A percentile compares a stretch with the other conserved stretches of the same genome.
These are phyloP conservation scores for Usnea hakonensis DNA, from an alignment of 495 filamentous ascomycete species.

Conservation along the genomic window DNA sequence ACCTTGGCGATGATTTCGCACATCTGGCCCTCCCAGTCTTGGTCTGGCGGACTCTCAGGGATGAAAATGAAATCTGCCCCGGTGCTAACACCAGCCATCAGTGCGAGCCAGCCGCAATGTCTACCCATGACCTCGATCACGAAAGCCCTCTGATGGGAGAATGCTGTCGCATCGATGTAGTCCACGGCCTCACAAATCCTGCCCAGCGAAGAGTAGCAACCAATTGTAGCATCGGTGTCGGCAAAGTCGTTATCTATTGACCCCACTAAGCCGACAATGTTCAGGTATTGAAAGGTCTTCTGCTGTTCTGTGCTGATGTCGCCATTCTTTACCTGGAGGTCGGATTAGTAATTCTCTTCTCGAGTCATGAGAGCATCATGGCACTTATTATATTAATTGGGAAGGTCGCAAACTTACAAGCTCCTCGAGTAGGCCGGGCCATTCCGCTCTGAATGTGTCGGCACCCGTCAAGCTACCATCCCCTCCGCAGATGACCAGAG, in stretches of 20 bases:
- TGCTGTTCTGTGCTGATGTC: conserved; percentile 58
- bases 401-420: conserved; percentile 42
- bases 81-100: conserved; percentile 93
- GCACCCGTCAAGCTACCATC: conserved; percentile 96
- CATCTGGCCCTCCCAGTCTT: conserved; percentile 90
- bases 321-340: not conserved
- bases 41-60: conserved; percentile 83
- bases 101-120: conserved; percentile 94
- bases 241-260: conserved; percentile 99
- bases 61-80: conserved; percentile 97
- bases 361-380: not conserved
- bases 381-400: not conserved
- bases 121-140: conserved; percentile 99
- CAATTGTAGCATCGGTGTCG: conserved; percentile 94
- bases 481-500: conserved; percentile 92
- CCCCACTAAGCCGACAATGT: conserved; percentile 93
- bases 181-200: conserved; percentile 93
- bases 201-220: conserved; percentile 85
- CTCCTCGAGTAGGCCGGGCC: conserved; percentile 79
- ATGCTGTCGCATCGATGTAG: conserved; percentile 93
- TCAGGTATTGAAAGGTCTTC: conserved; percentile 67
- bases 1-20: conserved; percentile 71
- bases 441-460: conserved; percentile 85
- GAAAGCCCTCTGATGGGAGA: conserved; percentile 94
- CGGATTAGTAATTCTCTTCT: not conserved